phyloP scores from a whole-genome alignment of 2,329 filamentous ascomycete genomes.

The Laburnicola sp. region DNA sequence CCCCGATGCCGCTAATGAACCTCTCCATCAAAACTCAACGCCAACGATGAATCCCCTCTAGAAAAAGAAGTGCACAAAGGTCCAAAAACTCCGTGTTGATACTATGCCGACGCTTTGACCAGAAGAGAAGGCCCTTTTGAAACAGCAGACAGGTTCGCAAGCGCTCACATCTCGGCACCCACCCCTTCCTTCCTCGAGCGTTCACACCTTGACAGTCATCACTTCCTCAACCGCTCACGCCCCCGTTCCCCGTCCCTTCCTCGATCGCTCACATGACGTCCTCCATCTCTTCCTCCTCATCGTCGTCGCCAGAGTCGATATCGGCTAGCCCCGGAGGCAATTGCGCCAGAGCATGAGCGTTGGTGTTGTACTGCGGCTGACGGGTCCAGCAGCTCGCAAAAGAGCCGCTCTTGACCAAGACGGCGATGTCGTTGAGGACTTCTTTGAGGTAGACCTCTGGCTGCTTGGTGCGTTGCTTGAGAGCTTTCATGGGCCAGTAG shows the following conservation, averaged over 20 bases:
- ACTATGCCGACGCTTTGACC: background rate
- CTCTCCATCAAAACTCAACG: no score
- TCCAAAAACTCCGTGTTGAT: background rate
- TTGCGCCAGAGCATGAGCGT: no score
- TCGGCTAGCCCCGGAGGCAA: no score
- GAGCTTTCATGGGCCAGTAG: constrained; percentile 91
- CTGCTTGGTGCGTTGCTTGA: constrained; percentile 77
- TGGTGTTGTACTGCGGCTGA: no score
- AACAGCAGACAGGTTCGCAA: background rate
- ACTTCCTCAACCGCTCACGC: no score
- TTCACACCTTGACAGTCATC: no score
- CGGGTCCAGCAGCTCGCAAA: constrained; percentile 87
- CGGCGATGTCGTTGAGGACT: constrained; percentile 78
- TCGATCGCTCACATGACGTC: constrained; percentile 57
- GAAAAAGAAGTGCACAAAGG: no score
- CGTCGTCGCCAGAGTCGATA: constrained; percentile 62
- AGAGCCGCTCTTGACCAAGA: constrained; percentile 77
- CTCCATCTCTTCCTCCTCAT: constrained; percentile 76
- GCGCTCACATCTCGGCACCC: constrained; percentile 66
- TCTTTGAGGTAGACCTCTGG: constrained; percentile 92
- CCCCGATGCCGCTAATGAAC: no score
- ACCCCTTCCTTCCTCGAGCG: constrained; percentile 62
- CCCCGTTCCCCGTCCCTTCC: no score
- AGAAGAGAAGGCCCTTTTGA: background rate
- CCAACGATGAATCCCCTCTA: no score